Evolutionary conservation across 208 protist genomes (phyloP).

Genomic region (Trichomonas vaginalis): DNA sequence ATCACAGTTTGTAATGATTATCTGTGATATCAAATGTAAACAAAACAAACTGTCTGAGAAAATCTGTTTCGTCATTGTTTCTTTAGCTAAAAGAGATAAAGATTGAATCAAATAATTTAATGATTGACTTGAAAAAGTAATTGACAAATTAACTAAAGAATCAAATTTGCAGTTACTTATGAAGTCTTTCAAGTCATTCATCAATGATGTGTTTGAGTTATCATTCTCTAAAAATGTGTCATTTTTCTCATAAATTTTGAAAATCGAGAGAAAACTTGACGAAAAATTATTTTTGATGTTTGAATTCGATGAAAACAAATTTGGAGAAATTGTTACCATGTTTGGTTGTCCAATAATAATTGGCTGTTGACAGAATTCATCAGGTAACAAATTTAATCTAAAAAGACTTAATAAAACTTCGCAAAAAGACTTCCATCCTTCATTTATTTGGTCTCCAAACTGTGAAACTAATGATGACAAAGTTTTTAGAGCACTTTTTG

Average conservation of each 20-base stretch:
- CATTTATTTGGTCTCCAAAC: background rate
- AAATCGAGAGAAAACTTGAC: background rate
- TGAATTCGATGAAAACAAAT: background rate
- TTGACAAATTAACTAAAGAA: background rate
- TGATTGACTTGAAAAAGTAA: background rate
- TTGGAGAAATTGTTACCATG: background rate
- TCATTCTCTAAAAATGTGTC: background rate
- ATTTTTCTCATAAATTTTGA: background rate
- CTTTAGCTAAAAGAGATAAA: background rate
- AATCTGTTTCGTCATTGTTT: background rate
- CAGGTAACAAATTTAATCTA: background rate
- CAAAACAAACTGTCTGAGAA: background rate
- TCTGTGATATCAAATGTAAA: background rate
- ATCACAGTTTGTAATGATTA: background rate
- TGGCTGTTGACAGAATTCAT: background rate
- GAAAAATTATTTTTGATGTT: background rate
- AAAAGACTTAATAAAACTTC: background rate
- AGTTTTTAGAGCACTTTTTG: background rate
- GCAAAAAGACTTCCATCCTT: background rate
- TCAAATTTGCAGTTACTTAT: background rate
- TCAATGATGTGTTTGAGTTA: background rate
- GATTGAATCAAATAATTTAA: background rate
- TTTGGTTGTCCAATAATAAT: background rate
- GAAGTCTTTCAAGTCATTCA: background rate
- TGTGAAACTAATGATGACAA: background rate